These are phyloP conservation scores for Salix exigua DNA, from an alignment of 345 rosid genomes.

Conservation along the genomic window DNA sequence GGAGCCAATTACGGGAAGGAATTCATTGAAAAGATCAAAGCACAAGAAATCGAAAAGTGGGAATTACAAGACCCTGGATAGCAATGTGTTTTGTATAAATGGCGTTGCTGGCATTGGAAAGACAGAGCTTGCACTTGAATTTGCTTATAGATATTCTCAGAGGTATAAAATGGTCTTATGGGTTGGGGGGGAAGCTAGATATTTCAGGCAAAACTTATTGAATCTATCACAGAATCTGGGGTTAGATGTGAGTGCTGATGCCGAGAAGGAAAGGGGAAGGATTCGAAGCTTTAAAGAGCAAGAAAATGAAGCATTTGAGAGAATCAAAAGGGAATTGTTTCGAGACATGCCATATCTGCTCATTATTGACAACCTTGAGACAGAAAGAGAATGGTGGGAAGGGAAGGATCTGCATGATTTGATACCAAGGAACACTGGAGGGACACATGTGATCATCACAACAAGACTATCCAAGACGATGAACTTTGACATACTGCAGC, in stretches of 20 bases:
- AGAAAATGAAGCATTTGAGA: conserved; percentile 79
- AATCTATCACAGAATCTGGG: conserved; percentile 74
- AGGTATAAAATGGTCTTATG: conserved; percentile 89
- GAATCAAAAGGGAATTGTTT: conserved; percentile 74
- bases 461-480: conserved; percentile 70
- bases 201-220: conserved; percentile 75
- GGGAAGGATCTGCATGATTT: conserved; percentile 83
- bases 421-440: conserved; percentile 81
- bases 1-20: conserved; percentile 55
- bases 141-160: conserved; percentile 68
- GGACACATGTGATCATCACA: conserved; percentile 80
- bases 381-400: conserved; percentile 93
- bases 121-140: conserved; percentile 86
- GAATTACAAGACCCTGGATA: conserved; percentile 43
- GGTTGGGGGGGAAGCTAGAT: conserved; percentile 84
- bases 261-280: conserved; percentile 77
- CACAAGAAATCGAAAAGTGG: conserved; percentile 63
- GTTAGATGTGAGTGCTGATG: conserved; percentile 81
- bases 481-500: conserved; percentile 65
- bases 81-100: conserved; percentile 63
- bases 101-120: conserved; percentile 80
- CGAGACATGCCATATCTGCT: conserved; percentile 80
- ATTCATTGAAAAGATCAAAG: conserved; percentile 58
- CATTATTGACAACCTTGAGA: conserved; percentile 90
- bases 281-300: conserved; percentile 83